Conservation (phyloP, 164 flowering plant genomes). For the Amborella trichopoda region DNA sequence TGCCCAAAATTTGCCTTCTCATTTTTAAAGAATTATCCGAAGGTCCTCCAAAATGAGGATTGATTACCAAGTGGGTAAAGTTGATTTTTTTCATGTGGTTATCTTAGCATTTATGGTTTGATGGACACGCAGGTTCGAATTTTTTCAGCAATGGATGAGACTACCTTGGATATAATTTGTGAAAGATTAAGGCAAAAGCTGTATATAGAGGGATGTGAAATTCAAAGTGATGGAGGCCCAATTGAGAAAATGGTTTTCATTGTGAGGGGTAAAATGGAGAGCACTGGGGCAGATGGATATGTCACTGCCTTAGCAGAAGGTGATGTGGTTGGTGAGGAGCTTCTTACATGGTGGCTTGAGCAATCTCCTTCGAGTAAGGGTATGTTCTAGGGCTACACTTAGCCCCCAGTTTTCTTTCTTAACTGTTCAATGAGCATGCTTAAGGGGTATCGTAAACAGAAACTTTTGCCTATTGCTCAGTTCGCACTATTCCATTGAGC, state of each 20-base stretch:
- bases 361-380: conserved; percentile 48
- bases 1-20: too few species aligned
- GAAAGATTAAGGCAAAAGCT: conserved; percentile 57
- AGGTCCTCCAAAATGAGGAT: too few species aligned
- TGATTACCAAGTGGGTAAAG: too few species aligned
- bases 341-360: conserved; percentile 79
- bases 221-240: conserved; percentile 34
- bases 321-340: conserved; percentile 82
- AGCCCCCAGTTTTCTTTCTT: too few species aligned
- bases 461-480: too few species aligned
- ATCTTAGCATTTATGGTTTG: too few species aligned
- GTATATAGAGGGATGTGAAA: conserved; percentile 50
- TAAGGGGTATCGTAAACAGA: too few species aligned
- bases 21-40: too few species aligned
- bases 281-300: conserved; percentile 33
- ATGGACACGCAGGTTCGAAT: conserved; percentile 87
- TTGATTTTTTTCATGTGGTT: too few species aligned
- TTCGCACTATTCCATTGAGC: too few species aligned
- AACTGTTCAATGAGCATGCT: too few species aligned
- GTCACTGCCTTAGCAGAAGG: conserved; percentile 41
- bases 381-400: too few species aligned
- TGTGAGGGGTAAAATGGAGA: conserved; percentile 59
- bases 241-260: conserved; percentile 57
- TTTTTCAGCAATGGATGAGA: conserved; percentile 54
- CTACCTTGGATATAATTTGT: conserved; percentile 60